Percentiles rank a stretch among this genome's conserved stretches.
Evolutionary conservation across 2,329 filamentous ascomycete genomes (phyloP).

Genomic region (Balansia obtecta): DNA sequence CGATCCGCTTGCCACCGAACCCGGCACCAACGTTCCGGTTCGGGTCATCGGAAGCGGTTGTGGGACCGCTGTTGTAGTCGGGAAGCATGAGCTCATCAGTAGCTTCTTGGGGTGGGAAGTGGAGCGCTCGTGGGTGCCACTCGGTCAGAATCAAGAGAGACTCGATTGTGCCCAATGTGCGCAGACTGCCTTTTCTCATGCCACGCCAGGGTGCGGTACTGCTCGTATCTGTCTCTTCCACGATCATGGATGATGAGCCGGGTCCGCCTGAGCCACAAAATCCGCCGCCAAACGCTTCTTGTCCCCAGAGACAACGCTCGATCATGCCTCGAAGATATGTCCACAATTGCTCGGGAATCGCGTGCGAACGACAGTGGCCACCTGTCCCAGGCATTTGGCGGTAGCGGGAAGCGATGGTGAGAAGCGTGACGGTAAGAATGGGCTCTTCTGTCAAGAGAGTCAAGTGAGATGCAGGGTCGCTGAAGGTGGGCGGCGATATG

Average conservation of each 20-base stretch:
- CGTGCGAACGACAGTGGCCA: constrained; percentile 70
- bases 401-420: constrained; percentile 85
- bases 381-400: constrained; percentile 69
- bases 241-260: constrained; percentile 24
- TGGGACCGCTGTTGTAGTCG: constrained; percentile 37
- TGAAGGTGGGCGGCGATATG: constrained; percentile 84
- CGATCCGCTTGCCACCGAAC: constrained; percentile 74
- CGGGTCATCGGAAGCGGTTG: constrained; percentile 25
- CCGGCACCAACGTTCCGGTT: constrained; percentile 30
- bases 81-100: constrained; percentile 58
- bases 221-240: constrained; percentile 46
- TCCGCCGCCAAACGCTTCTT: constrained; percentile 86
- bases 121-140: constrained; percentile 89
- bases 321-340: constrained; percentile 91
- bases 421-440: constrained; percentile 78
- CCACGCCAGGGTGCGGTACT: constrained; percentile 60
- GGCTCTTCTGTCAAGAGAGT: constrained; percentile 82
- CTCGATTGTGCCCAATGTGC: constrained; percentile 88
- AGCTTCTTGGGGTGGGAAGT: constrained; percentile 77
- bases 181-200: constrained; percentile 63
- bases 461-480: constrained; percentile 64
- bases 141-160: constrained; percentile 89
- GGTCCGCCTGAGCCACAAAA: constrained; percentile 61
- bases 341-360: constrained; percentile 94
- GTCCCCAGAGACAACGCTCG: constrained; percentile 86